phyloP scores from a whole-genome alignment of 306 rosid species.

The Inga oerstediana region DNA sequence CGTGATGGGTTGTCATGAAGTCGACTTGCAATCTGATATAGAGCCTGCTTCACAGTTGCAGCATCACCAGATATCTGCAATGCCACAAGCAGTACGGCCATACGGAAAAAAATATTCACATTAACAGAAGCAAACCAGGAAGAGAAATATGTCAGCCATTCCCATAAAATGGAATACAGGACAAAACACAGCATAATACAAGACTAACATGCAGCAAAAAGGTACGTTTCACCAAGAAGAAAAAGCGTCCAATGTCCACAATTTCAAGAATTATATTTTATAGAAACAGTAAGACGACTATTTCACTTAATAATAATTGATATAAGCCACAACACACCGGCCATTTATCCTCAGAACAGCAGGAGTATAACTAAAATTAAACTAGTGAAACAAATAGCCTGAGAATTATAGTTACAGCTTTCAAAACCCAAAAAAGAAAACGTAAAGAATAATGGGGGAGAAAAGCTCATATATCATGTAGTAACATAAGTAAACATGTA shows the following conservation, averaged over 20 bases:
- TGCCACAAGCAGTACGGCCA: slow-evolving; percentile 23
- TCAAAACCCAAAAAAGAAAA: not conserved
- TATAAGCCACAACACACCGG: not conserved
- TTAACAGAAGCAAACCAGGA: not conserved
- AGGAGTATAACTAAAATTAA: not conserved
- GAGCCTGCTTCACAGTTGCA: slow-evolving; percentile 74
- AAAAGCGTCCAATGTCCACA: not conserved
- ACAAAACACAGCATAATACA: not conserved
- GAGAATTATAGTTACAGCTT: not conserved
- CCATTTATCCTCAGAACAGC: not conserved
- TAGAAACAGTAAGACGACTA: not conserved
- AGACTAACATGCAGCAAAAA: too few species aligned
- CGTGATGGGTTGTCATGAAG: slow-evolving; percentile 93
- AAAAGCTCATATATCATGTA: not conserved
- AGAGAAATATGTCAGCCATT: not conserved
- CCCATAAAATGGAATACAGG: not conserved
- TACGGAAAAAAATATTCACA: not conserved
- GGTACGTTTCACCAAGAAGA: not conserved
- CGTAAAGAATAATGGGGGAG: not conserved
- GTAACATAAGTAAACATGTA: not conserved
- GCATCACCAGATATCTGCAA: slow-evolving; percentile 84
- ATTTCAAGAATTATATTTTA: not conserved
- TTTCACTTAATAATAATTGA: not conserved
- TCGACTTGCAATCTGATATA: slow-evolving; percentile 72
- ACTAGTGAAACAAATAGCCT: not conserved